Evolutionary conservation across 345 rosid genomes (phyloP).

Genomic region (Ricinus communis): DNA sequence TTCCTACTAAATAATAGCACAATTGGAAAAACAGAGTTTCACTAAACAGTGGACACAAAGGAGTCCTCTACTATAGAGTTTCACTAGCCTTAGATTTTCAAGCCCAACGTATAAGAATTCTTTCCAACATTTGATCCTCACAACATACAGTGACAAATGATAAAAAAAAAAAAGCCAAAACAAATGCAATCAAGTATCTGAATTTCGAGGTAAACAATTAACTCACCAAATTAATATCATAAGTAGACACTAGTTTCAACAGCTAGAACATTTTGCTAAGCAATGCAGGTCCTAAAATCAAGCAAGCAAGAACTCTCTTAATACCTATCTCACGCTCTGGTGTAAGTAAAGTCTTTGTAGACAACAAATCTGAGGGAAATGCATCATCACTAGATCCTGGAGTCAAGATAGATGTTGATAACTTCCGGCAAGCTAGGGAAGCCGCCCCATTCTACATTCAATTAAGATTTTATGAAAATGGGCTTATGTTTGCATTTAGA

Average conservation of each 20-base stretch:
- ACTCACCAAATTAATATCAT: too few species aligned
- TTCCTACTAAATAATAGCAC: neutral
- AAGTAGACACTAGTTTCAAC: neutral
- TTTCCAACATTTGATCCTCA: too few species aligned
- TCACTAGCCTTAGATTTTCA: too few species aligned
- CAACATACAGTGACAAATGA: too few species aligned
- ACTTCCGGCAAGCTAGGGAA: slow-evolving; percentile 41
- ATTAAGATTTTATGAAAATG: slow-evolving; percentile 2
- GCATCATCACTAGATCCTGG: slow-evolving; percentile 51
- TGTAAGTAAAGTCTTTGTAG: slow-evolving; percentile 37
- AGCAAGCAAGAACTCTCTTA: neutral
- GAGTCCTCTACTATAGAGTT: neutral
- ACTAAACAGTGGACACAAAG: neutral
- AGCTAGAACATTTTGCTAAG: neutral
- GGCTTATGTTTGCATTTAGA: slow-evolving; percentile 2
- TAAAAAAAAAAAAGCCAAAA: too few species aligned
- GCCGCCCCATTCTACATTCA: slow-evolving; percentile 42
- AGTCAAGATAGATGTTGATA: slow-evolving; percentile 56
- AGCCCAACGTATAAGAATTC: too few species aligned
- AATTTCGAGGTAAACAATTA: too few species aligned
- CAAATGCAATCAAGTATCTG: too few species aligned
- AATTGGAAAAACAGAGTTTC: neutral
- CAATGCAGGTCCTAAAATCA: neutral
- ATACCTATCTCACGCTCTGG: slow-evolving; percentile 67
- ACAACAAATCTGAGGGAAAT: slow-evolving; percentile 67